A percentile compares a stretch with the other conserved stretches of the same genome.
Evolutionary conservation across 495 filamentous ascomycete species (phyloP).

Genomic region (Trichocladium antarcticum): DNA sequence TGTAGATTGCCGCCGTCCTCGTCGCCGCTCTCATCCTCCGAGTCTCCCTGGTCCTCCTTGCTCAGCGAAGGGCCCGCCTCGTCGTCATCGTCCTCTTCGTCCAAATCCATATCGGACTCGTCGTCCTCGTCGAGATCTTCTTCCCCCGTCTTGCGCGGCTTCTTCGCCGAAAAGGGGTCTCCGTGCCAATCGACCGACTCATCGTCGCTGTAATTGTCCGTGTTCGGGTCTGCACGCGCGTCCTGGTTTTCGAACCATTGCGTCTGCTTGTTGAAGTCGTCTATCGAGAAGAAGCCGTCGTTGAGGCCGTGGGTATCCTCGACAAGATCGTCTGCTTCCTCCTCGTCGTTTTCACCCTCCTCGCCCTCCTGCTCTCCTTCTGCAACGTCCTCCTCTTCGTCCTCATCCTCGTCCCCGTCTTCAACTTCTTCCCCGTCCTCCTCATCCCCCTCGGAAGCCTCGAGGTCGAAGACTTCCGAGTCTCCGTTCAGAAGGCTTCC

Average conservation of each 20-base stretch:
- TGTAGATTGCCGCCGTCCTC: constrained; percentile 37
- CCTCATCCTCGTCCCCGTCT: constrained; percentile 18
- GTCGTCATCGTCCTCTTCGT: constrained; percentile 23
- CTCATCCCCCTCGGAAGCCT: constrained; percentile 15
- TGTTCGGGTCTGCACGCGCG: constrained; percentile 48
- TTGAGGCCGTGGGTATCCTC: constrained; percentile 56
- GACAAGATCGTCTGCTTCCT: constrained; percentile 32
- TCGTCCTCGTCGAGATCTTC: constrained; percentile 8
- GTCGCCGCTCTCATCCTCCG: constrained; percentile 49
- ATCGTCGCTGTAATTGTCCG: constrained; percentile 54
- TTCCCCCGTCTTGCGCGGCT: constrained; percentile 7
- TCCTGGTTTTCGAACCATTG: constrained; percentile 80
- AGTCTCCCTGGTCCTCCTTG: constrained; percentile 12
- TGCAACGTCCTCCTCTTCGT: constrained; percentile 19
- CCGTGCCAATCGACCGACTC: constrained; percentile 78
- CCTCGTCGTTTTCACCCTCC: constrained; percentile 24
- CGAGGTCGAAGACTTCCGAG: constrained; percentile 23
- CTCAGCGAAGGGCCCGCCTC: constrained; percentile 30
- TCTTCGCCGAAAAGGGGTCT: constrained; percentile 44
- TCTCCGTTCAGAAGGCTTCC: constrained; percentile 33
- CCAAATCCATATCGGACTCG: constrained; percentile 14
- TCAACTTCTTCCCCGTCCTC: constrained; percentile 17
- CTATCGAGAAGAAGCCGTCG: constrained; percentile 96
- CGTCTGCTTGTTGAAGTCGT: constrained; percentile 90
- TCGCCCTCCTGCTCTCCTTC: constrained; percentile 25